Conservation (phyloP, 495 filamentous ascomycete species). For the Mytilinidion resinicola region DNA sequence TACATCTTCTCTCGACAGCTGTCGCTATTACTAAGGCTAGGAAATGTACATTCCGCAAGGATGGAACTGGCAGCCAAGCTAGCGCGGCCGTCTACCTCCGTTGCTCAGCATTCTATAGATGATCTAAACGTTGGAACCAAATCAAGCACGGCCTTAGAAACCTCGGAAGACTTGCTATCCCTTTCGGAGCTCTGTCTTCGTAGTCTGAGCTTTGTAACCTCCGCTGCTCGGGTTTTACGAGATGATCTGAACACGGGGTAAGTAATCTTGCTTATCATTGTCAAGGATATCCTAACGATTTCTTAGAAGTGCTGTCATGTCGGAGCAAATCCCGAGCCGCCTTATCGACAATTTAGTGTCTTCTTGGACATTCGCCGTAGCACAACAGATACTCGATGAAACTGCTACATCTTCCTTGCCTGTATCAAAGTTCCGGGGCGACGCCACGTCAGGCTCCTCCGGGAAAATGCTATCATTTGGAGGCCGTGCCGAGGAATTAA, state of each 20-base stretch:
- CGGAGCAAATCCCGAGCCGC: neutral
- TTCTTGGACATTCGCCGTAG: constrained; percentile 76
- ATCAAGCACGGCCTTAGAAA: constrained; percentile 34
- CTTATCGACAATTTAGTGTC: constrained; percentile 75
- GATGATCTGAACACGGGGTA: constrained; percentile 56
- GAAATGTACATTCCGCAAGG: constrained; percentile 47
- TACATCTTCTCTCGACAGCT: constrained; percentile 92
- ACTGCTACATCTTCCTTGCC: constrained; percentile 50
- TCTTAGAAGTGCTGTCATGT: neutral
- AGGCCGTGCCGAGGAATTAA: constrained; percentile 27
- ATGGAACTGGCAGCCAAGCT: constrained; percentile 22
- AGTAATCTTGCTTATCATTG: neutral
- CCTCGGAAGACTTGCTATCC: constrained; percentile 66
- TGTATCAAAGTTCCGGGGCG: constrained; percentile 45
- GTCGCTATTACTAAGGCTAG: constrained; percentile 72
- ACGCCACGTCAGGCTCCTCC: constrained; percentile 16
- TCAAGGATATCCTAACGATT: constrained; percentile 8
- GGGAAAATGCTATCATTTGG: constrained; percentile 47
- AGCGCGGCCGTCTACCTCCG: constrained; percentile 10
- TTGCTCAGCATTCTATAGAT: constrained; percentile 15
- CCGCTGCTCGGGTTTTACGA: constrained; percentile 67
- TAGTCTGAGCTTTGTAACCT: constrained; percentile 72
- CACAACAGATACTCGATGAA: constrained; percentile 69
- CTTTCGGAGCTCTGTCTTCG: constrained; percentile 76
- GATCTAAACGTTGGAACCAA: constrained; percentile 17